Evolutionary conservation across 1,284 basidiomycete species (phyloP), one percentile per base, ranked within the genome.

Genomic region (Heterobasidion parviporum): DNA sequence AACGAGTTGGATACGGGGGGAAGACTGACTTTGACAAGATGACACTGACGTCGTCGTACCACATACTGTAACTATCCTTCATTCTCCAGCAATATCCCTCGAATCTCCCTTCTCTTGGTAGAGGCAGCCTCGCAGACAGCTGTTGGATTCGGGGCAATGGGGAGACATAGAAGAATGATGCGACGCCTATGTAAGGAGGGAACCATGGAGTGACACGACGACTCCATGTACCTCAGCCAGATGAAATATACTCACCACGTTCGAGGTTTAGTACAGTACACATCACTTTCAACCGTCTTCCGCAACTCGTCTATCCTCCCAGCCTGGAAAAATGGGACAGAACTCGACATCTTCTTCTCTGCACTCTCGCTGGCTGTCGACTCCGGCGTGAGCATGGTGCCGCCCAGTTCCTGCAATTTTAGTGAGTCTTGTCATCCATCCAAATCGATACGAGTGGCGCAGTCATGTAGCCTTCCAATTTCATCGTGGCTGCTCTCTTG

Each of bases 211-310:
- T 18, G 18, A 18, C 18, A 18, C 18, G 18, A 18, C 18, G 18
- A 18, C 18, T 18, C 18, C 18, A 18, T 18, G 18, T 18, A 18
- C 18, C 2, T 18, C 18, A 18, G 18, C 18, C 18, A 18, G 18
- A 18, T 18, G 2, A 18, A 41, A 15, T 41, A 1, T 15, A 26
- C 67, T 62, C 52, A 71, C 70, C 52, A 71, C 69, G 35, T 61
- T 61, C 8, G 52, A 56, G 16, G 57, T 66, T 45, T 64, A 70
- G 54, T 70, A 72, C 20, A 70, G 54, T 70, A 72, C 20, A 66
- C 50, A 45, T 72, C 70, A 12, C 61, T 56, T 55, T 69, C 61
- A 36, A 71, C 60, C 6, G 64, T 32, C 51, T 62, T 56, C 18
- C 62, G 59, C 45, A 67, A 66, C 9, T 58, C 59, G 36, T 66